Evolutionary conservation across 129 eudicot genomes (phyloP).

Genomic region (Oenanthe sinensis): DNA sequence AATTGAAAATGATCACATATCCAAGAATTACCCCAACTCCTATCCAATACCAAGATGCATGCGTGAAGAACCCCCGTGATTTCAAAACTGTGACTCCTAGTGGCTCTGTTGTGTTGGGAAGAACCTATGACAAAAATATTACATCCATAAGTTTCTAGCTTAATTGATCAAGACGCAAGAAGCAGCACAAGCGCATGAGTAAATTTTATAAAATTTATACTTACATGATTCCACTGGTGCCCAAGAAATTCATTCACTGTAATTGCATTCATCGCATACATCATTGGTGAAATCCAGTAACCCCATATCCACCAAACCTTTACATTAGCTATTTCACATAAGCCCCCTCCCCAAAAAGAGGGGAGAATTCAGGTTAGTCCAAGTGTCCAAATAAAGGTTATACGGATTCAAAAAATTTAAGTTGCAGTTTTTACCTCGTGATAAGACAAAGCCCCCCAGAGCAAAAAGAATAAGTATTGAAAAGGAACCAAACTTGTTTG

Average conservation of each 20-base stretch:
- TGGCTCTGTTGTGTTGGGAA: slow-evolving; percentile 6
- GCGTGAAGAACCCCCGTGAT: slow-evolving; percentile 16
- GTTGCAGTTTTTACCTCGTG: slow-evolving; percentile 23
- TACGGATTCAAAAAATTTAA: neutral
- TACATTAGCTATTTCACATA: slow-evolving; percentile 13
- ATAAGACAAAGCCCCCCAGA: slow-evolving; percentile 26
- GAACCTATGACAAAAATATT: slow-evolving; percentile 8
- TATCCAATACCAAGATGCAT: slow-evolving; percentile 21
- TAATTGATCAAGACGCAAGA: neutral
- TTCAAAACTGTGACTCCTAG: slow-evolving; percentile 15
- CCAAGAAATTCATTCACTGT: slow-evolving; percentile 33
- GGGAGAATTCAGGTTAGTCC: neutral
- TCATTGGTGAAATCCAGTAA: slow-evolving; percentile 31
- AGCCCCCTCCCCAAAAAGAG: too few species aligned
- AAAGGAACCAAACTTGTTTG: slow-evolving; percentile 21
- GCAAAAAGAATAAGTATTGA: slow-evolving; percentile 6
- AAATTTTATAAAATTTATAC: neutral
- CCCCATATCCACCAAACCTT: slow-evolving; percentile 45
- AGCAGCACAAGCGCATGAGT: neutral
- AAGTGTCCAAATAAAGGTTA: neutral
- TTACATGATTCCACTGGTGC: slow-evolving; percentile 29
- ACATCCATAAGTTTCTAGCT: neutral
- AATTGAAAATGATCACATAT: neutral
- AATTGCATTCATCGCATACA: slow-evolving; percentile 34
- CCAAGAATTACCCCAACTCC: slow-evolving; percentile 21